Evolutionary conservation across 2,329 filamentous ascomycete species (phyloP).

Genomic region (Hyphodiscus sp.): DNA sequence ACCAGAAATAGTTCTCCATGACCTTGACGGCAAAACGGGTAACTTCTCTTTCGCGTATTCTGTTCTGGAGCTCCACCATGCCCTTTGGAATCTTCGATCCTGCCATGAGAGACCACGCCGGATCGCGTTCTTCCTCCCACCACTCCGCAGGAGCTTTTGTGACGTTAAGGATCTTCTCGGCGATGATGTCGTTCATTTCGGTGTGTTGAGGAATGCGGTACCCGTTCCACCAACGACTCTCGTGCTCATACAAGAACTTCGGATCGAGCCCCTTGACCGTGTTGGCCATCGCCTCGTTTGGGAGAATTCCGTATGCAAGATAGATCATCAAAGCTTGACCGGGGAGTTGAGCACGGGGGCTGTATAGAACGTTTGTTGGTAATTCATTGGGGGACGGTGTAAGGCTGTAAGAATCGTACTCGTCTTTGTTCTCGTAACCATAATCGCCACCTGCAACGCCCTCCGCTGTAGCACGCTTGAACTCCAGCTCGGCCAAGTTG

Average conservation of each 20-base stretch:
- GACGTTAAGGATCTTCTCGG: not conserved
- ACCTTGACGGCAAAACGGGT: not conserved
- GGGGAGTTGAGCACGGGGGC: not conserved
- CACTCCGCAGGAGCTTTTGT: not conserved
- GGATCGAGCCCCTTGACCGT: not conserved
- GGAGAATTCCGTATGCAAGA: not conserved
- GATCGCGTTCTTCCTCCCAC: not conserved
- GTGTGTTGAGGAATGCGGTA: not conserved
- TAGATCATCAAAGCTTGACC: constrained; percentile 2
- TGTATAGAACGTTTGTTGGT: not conserved
- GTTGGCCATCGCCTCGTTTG: not conserved
- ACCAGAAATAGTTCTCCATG: constrained; percentile 8
- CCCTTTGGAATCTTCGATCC: not conserved
- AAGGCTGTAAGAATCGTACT: not conserved
- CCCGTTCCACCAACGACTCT: not conserved
- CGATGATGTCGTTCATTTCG: not conserved
- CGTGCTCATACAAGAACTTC: not conserved
- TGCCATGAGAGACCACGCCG: not conserved
- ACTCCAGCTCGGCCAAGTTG: not conserved
- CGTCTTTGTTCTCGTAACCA: not conserved
- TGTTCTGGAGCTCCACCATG: not conserved
- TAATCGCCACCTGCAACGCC: not conserved
- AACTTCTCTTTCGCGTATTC: not conserved
- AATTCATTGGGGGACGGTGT: not conserved
- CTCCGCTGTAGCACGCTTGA: not conserved